Base-by-base conservation (phyloP, 2,329 filamentous ascomycete species). In the Colletotrichum trifolii region DNA sequence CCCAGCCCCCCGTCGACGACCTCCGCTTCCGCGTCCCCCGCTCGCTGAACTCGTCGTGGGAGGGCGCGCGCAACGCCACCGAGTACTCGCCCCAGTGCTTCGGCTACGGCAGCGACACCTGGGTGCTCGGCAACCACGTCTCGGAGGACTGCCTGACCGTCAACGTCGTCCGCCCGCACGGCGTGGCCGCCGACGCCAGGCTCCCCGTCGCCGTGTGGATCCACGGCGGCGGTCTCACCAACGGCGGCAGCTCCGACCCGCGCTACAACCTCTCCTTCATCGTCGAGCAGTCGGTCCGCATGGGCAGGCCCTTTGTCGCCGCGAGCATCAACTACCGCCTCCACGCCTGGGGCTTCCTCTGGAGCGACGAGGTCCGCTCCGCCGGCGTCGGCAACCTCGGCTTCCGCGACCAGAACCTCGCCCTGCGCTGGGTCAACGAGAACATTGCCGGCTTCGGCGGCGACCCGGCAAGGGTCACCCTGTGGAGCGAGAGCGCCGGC, bases 211-310 rank as follows among this genome's bases (percentile, higher is more conserved):
- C 78, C 12, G 79, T 89, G 0, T 89, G 87, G 86, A 87, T 89
- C 35, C 83, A 89, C 69, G 82, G 82, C 46, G 76, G 76, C 50
- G 71, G 64, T 45, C 60, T 67, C 36, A 61, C 45, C n/a, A 68
- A 64, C 59, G 71, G 70, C 17, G 62, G 68, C 12, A 66, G 68
- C 75, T 13, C 70, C 70, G 82, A 85, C 58, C 71, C 80, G 25
- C 79, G 86, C 36, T 91, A 90, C 72, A 90, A 90, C 71, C 78
- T 89, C 62, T 85, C 83, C 42, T 85, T 82, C 67, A 84, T 90
- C 54, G 84, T 90, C 11, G 73, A 80, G 10, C 81, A 83, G 50
- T 80, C 81, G 0, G 77, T 81, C 5, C 70, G 76, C 43, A 81
- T 82, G 47, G 76, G 76, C 59, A 82, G 81, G 66, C 83, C 82